Evolutionary conservation across 2,329 filamentous ascomycete genomes (phyloP), one percentile per base, ranked within the genome.

Genomic region (Rugonectria rugulosa): DNA sequence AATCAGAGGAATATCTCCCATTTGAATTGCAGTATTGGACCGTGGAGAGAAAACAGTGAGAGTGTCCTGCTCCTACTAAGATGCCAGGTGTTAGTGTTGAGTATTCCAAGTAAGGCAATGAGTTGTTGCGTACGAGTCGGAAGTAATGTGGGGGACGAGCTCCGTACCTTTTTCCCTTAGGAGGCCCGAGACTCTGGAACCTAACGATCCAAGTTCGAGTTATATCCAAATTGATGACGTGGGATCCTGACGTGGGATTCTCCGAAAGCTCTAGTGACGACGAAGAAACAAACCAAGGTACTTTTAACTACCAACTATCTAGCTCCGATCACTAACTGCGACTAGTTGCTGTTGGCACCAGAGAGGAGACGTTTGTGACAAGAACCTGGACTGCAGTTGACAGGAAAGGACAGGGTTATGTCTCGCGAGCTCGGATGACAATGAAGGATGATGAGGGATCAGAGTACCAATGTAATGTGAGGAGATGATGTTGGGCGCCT

Each of bases 1-100:
- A 21, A 32, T 37, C 52, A 27, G 21, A 23, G 62, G 51, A 56
- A 63, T 56, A 46, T 68, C 66, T 55, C 66, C 65, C 66, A 68
- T 68, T 60, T 37, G 37, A 29, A 15, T 45, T 23, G 36, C 40
- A 47, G 43, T 36, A 19, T 21, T 48, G 44, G 43, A 42, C 21
- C 24, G 19, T 43, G 26, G 36, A 43, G 21, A 43, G 23, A 20
- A 41, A 41, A 57, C 44, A 38, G 40, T 31, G 45, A 34, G 26
- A 21, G 17, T 19, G 31, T 9, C 48, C 11, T 34, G 8, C 27
- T 14, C 44, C 48, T 27, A 23, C 26, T 38, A 24, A 31, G 40
- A n/a, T 36, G 20, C 27, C 24, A 15, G n/a, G 19, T 14, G 27
- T 56, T 12, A 56, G 46, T 23, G 36, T n/a, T 24, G 17, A 27